These are phyloP conservation scores for Diaporthe eres DNA, from an alignment of 2,329 filamentous ascomycete genomes.

Conservation along the genomic window DNA sequence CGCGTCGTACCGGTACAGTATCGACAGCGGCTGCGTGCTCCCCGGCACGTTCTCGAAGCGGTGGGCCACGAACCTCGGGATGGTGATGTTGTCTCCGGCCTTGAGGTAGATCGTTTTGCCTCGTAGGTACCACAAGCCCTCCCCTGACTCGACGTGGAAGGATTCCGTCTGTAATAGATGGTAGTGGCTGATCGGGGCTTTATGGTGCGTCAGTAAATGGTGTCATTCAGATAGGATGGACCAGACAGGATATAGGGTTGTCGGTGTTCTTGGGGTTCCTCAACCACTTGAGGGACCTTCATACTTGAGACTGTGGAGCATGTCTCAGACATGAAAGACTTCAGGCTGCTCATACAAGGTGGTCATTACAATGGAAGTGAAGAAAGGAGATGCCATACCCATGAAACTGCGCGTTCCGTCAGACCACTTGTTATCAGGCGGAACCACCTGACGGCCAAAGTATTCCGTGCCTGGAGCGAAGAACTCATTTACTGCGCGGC, in stretches of 20 bases:
- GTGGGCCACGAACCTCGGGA: slow-evolving; percentile 7
- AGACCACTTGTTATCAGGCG: slow-evolving; percentile 17
- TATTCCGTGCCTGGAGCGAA: slow-evolving; percentile 18
- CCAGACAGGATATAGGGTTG: not conserved
- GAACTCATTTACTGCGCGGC: slow-evolving; percentile 12
- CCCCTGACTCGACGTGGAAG: slow-evolving; percentile 14
- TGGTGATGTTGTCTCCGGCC: slow-evolving; percentile 17
- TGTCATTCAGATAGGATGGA: not conserved
- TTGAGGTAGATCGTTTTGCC: slow-evolving; percentile 15
- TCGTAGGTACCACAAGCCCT: slow-evolving; percentile 14
- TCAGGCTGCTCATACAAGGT: not conserved
- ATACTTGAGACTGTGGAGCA: not conserved
- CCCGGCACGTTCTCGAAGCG: slow-evolving; percentile 19
- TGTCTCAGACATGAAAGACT: not conserved
- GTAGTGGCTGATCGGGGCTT: slow-evolving; percentile 3
- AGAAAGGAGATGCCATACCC: not conserved
- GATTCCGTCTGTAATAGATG: slow-evolving; percentile 19
- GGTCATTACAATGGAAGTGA: too few relatives aligned
- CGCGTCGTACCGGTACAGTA: slow-evolving; percentile 15
- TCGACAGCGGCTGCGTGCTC: slow-evolving; percentile 18
- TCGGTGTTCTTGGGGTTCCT: not conserved
- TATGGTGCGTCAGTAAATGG: not conserved
- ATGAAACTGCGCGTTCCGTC: slow-evolving; percentile 6
- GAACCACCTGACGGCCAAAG: slow-evolving; percentile 15
- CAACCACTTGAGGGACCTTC: not conserved